Evolutionary conservation across 75 land plant genomes (phyloP).

Genomic region (Picea glauca): DNA sequence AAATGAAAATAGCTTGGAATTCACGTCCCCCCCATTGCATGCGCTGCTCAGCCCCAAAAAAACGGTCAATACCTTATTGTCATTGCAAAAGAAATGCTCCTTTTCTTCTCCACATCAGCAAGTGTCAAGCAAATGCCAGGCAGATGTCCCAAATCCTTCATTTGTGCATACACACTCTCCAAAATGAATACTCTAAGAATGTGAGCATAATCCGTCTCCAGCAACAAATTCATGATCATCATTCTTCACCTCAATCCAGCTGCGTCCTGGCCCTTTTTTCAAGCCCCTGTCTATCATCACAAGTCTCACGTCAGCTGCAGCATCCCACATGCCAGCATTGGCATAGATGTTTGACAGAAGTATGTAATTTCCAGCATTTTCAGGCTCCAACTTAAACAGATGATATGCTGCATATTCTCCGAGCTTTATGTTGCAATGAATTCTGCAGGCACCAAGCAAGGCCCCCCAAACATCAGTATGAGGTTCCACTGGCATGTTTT

Average conservation of each 20-base stretch:
- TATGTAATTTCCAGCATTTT: background rate
- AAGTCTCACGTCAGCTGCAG: background rate
- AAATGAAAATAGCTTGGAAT: too few species aligned
- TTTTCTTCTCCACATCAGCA: too few species aligned
- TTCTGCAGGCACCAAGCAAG: background rate
- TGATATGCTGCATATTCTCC: background rate
- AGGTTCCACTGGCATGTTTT: slow-evolving; percentile 1
- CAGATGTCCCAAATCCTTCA: too few species aligned
- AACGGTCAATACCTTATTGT: too few species aligned
- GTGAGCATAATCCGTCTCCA: background rate
- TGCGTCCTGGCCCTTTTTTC: background rate
- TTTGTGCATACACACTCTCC: too few species aligned
- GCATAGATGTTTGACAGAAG: slow-evolving; percentile 3
- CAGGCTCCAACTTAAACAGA: slow-evolving; percentile 6
- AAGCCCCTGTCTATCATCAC: slow-evolving; percentile 4
- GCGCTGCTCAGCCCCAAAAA: too few species aligned
- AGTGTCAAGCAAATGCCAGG: too few species aligned
- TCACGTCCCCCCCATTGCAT: too few species aligned
- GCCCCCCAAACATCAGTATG: background rate
- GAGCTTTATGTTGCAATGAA: background rate
- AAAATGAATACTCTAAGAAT: too few species aligned
- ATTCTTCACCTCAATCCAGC: background rate
- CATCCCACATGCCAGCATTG: background rate
- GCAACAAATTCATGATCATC: background rate
- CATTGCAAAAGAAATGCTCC: too few species aligned